These are phyloP conservation scores for Prunus yedoensis DNA, from an alignment of 331 rosid species.

Conservation along the genomic window DNA sequence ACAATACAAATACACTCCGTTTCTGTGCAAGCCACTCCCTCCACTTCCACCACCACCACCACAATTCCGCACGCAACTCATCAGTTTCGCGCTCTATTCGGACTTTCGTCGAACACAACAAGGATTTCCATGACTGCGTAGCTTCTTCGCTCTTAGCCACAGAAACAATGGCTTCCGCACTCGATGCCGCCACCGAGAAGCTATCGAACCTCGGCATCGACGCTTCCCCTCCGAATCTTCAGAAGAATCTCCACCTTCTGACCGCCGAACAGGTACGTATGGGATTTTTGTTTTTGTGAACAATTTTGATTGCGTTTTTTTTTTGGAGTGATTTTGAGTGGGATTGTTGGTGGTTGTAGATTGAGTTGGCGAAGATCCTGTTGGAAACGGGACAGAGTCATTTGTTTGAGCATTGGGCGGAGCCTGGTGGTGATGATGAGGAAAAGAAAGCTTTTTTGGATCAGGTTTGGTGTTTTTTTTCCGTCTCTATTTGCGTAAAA, in stretches of 20 bases:
- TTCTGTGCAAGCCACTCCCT: background rate
- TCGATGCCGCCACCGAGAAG: slow-evolving; percentile 38
- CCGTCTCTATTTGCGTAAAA: background rate
- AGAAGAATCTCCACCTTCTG: slow-evolving; percentile 50
- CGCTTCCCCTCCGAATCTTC: slow-evolving; percentile 41
- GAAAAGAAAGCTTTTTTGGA: slow-evolving; percentile 70
- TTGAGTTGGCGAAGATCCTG: slow-evolving; percentile 59
- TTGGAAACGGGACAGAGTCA: slow-evolving; percentile 65
- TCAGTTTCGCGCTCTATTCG: background rate
- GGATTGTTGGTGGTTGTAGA: slow-evolving; percentile 39
- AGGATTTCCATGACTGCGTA: background rate
- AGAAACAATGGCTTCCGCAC: slow-evolving; percentile 50
- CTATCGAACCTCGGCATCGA: slow-evolving; percentile 41
- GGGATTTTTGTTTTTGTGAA: background rate
- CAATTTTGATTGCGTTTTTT: background rate
- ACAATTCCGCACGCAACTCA: background rate
- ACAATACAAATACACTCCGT: background rate
- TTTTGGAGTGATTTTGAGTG: background rate
- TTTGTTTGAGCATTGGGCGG: slow-evolving; percentile 71
- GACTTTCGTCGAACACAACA: background rate
- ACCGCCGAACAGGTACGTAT: slow-evolving; percentile 51
- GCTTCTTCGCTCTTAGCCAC: background rate
- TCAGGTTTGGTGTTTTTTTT: slow-evolving; percentile 69
- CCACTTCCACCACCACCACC: background rate
- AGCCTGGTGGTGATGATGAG: slow-evolving; percentile 69